Percentiles rank a stretch among this genome's conserved stretches.
Conservation (phyloP, 2,329 filamentous ascomycete species). For the Pseudogymnoascus pannorum region DNA sequence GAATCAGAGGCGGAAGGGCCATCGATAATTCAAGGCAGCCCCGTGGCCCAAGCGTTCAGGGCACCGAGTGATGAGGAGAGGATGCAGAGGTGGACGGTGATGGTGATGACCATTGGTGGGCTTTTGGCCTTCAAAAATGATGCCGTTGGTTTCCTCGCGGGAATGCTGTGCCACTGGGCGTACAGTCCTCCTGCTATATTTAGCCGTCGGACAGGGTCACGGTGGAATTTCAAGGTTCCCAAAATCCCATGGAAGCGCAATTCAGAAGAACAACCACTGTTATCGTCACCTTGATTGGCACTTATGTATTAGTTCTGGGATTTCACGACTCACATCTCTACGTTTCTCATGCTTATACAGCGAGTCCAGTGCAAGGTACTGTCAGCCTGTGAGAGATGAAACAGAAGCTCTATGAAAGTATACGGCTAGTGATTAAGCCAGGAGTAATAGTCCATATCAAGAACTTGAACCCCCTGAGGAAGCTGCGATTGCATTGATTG, state of each 20-base stretch:
- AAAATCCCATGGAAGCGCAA: neutral
- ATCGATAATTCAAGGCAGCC: neutral
- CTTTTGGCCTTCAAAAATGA: slow-evolving; percentile 86
- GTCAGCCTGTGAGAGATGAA: neutral
- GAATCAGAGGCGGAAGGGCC: slow-evolving; percentile 34
- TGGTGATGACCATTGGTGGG: slow-evolving; percentile 79
- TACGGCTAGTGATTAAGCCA: neutral
- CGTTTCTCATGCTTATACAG: neutral
- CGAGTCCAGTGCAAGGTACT: neutral
- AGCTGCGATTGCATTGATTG: neutral
- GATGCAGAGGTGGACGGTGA: slow-evolving; percentile 73
- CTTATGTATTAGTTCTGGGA: neutral
- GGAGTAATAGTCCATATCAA: neutral
- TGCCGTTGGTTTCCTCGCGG: slow-evolving; percentile 76
- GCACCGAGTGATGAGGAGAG: slow-evolving; percentile 60
- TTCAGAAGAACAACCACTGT: neutral
- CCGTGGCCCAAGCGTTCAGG: slow-evolving; percentile 35
- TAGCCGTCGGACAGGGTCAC: neutral
- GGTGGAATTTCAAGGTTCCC: neutral
- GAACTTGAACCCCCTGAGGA: neutral
- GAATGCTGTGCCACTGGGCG: slow-evolving; percentile 69
- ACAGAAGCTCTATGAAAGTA: neutral
- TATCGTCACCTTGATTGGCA: neutral
- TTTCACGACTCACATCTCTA: neutral
- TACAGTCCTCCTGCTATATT: slow-evolving; percentile 35